Base-by-base conservation (phyloP, 345 rosid genomes). In the Kandelia obovata region DNA sequence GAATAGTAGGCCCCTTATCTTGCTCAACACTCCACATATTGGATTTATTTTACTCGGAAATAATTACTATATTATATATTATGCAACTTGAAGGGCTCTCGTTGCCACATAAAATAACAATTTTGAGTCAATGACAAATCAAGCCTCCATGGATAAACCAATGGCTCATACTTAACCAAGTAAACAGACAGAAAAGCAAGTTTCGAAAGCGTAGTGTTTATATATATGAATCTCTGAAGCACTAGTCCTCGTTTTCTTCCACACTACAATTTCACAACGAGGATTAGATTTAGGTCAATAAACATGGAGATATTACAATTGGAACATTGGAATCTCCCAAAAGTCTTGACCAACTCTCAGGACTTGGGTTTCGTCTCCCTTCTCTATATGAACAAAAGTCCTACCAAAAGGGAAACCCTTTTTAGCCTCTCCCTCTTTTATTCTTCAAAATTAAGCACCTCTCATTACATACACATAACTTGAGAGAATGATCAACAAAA, bases 371-470 rank as follows among this genome's bases (percentile, higher is more conserved):
- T 5, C 17, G 4, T 43, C 49, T 43, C 49, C 49, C 49, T 43
- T 58, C 67, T 57, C 52, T 21, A 9, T 61, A 71, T 65, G 39
- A 65, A 75, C 60, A 71, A 30, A 30, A 58, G 52, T 30, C 49
- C 66, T 23, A 25, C 23, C 43, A 35, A 11, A 27, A 59, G 43
- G 70, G 66, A 30, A 43, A 70, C 26, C 47, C 1, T 30, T 47
- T 53, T 5, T 13, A 35, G n/a, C 64, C n/a, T 51, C 73, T 47
- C 60, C 27, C 25, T 43, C 68, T 61, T 57, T 71, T 76, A 43
- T 82, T 73, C 68, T 58, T 68, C 60, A 73, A 77, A 79, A 74
- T 64, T 64, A 75, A 73, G 62, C 37, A 26, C 28, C 66, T 64
- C 69, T 70, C 75, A 70, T 62, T 64, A 37, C 74, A 70, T 68